Base-by-base conservation (phyloP, 202 grass and related monocot genomes). In the Schoenoplectus tabernaemontani region DNA sequence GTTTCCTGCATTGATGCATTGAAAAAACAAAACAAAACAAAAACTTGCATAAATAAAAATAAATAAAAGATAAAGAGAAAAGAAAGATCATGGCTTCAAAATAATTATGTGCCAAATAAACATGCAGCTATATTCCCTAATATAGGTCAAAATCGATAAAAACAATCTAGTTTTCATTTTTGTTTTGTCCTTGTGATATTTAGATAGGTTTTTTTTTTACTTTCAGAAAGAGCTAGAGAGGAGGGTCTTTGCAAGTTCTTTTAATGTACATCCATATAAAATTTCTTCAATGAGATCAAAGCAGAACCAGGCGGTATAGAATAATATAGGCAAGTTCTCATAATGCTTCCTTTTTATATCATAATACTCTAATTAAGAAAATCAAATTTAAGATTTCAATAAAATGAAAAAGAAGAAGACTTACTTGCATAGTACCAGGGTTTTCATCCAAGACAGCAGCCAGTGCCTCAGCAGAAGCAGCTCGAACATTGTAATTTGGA, bases 381-480 rank as follows among this genome's bases (percentile, higher is more conserved):
- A 75, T 37, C 50, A 37, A 63, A 84, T 11, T 11, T 59, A 23
- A 53, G 32, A 82, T 34, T 54, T 81, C 60, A 84, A 73, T 50
- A 64, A 83, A 86, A 37, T 16, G 59, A 64, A n/a, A 53, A 82
- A 60, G 28, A 57, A 16, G 53, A 85, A 38, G 88, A 3, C 81
- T 80, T 87, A 95, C 95, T 87, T 94, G 91, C 77, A 94, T 95
- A 80, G 90, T 94, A 39, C 87, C 87, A 54, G 81, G 88, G 77
- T 87, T 86, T 92, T 98, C 95, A 86, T 98, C 91, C 86, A 98
- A 83, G 10, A 92, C 89, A 37, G 91, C 95, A 83, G 95, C 88
- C 84, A 98, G 81, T 84, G 95, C 91, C 85, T 98, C 95, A 28
- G 95, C 95, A 81, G 95, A 87, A 54, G 95, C 91, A 68, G 82